A percentile compares a stretch with the other conserved stretches of the same genome.
These are phyloP conservation scores for Schizophyllum commune DNA, from an alignment of 1,284 basidiomycete genomes.

Conservation along the genomic window DNA sequence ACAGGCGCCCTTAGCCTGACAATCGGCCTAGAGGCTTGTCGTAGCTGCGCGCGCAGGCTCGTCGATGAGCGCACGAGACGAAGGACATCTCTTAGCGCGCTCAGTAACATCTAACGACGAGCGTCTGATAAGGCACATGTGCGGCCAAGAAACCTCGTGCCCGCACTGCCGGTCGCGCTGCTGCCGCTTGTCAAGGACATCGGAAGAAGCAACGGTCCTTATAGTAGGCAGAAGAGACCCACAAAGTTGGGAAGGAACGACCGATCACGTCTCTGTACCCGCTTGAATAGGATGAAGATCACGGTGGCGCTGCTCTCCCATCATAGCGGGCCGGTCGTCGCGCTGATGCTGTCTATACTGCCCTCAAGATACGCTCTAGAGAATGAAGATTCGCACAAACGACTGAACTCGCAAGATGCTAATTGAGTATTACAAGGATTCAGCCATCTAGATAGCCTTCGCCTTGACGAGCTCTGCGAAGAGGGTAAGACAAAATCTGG, in stretches of 20 bases:
- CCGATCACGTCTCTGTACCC: too few relatives aligned
- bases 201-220: neutral
- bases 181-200: neutral
- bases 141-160: neutral
- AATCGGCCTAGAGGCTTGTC: too few relatives aligned
- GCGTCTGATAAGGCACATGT: neutral
- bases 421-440: neutral
- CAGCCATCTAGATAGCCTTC: slow-evolving; percentile 35
- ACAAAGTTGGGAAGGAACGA: too few relatives aligned
- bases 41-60: too few relatives aligned
- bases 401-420: neutral
- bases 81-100: too few relatives aligned
- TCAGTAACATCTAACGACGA: neutral
- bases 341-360: too few relatives aligned
- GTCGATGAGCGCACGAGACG: too few relatives aligned
- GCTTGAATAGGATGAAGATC: too few relatives aligned
- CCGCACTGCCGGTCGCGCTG: neutral
- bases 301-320: too few relatives aligned
- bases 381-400: neutral
- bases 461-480: slow-evolving; percentile 36
- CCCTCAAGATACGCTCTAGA: neutral
- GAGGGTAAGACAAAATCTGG: neutral
- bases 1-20: neutral
- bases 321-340: too few relatives aligned
- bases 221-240: too few relatives aligned